phyloP scores from a whole-genome alignment of 352 stramenopile genomes.

The Bremia lactucae region DNA sequence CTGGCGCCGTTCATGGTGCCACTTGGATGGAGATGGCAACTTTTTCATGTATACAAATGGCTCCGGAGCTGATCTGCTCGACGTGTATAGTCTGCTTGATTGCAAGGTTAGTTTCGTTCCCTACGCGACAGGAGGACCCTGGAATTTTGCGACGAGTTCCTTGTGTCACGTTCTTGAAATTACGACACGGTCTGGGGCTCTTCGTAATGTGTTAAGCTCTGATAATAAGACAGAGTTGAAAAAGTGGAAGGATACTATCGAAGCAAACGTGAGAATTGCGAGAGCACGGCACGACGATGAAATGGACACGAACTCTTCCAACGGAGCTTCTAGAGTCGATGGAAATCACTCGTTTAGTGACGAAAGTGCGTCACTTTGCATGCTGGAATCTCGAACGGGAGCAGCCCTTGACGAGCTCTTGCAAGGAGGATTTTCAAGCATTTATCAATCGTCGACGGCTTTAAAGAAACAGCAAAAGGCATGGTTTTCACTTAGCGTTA shows the following conservation, averaged over 20 bases:
- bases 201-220: slow-evolving; percentile 59
- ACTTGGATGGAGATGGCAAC: slow-evolving; percentile 53
- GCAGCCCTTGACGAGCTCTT: slow-evolving; percentile 40
- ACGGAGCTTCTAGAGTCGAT: slow-evolving; percentile 19
- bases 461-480: slow-evolving; percentile 40
- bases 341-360: slow-evolving; percentile 8
- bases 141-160: slow-evolving; percentile 17
- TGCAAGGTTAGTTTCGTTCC: slow-evolving; percentile 62
- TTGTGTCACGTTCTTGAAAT: slow-evolving; percentile 47
- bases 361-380: slow-evolving; percentile 1
- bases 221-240: slow-evolving; percentile 46
- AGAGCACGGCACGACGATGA: slow-evolving; percentile 19
- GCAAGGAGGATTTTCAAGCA: slow-evolving; percentile 59
- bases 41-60: slow-evolving; percentile 69
- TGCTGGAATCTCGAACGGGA: slow-evolving; percentile 13
- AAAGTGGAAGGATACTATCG: slow-evolving; percentile 64
- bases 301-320: slow-evolving; percentile 23
- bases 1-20: slow-evolving; percentile 76
- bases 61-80: slow-evolving; percentile 47
- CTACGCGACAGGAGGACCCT: slow-evolving; percentile 40
- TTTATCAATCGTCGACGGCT: slow-evolving; percentile 38
- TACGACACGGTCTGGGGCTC: slow-evolving; percentile 26
- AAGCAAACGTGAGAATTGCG: slow-evolving; percentile 35
- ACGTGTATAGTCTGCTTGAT: slow-evolving; percentile 48
- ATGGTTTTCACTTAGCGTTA: slow-evolving; percentile 72